Evolutionary conservation across 768 basidiomycete genomes (phyloP), one percentile per base, ranked within the genome.

Genomic region (Punctularia strigosozonata): DNA sequence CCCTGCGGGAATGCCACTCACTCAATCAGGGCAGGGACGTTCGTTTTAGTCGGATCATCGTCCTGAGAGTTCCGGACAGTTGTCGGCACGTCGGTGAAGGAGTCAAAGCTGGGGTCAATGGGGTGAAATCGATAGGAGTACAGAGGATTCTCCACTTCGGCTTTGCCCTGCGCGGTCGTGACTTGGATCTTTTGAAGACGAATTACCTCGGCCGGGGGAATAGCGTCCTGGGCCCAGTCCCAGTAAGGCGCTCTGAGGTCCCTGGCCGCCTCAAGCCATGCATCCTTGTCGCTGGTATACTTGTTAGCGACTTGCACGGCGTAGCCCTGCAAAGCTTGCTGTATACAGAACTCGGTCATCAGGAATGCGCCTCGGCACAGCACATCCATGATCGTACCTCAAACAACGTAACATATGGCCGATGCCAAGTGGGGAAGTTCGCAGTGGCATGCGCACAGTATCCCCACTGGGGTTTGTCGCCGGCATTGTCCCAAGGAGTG

Each of bases 371-470:
- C n/a, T n/a, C n/a, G n/a, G n/a, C n/a, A 5, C 14, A 19, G 31
- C 32, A 20, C 4, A 12, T n/a, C 13, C 30, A 36, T 12, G 13
- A 8, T 43, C 57, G 7, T 33, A 73, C 73, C 60, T 77, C 73
- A 41, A 63, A 64, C 2, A 73, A 51, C 24, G 63, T 50, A 19
- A 75, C 50, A 43, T 75, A 75, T 3, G 71, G 69, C 36, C 74
- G 54, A 45, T 77, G 73, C 67, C 69, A 75, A 4, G 68, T 71
- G 6, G 71, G 71, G 59, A 74, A 74, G 7, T 73, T 54, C 6
- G 65, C 58, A 2, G 64, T 65, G 13, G 67, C 68, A 49, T 77
- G 75, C n/a, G 62, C 64, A 48, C 73, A 75, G 46, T 75, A 75
- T 3, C 73, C 73, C 57, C 57, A 64, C 6, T 43, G 42, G 6